Base-by-base conservation (phyloP, 768 basidiomycete species). In the Auriculariales sp. region DNA sequence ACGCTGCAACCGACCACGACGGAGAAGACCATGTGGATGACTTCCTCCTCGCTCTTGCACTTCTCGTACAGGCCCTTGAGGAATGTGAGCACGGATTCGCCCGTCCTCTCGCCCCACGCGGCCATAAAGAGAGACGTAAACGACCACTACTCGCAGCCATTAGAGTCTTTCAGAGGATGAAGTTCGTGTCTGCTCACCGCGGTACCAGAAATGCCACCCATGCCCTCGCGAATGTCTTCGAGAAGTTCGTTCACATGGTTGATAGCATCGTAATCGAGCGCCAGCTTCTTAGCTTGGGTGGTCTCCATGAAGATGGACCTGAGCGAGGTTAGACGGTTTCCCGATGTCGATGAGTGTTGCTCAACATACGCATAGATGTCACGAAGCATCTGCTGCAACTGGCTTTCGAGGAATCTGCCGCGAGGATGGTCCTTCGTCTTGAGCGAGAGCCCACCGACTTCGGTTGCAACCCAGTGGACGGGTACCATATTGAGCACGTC, bases 401-500 rank as follows among this genome's bases (percentile, higher is more conserved):
- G 61, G 24, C 65, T 58, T 39, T 66, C 68, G 1, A 64, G 66
- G 25, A 66, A 61, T 34, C 66, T 62, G 50, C 75, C 74, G 47
- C 63, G 63, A 60, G 66, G 45, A 54, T 56, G 70, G 27, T 62
- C 64, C 5, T 66, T 67, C 54, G 72, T 67, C 61, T 75, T 77
- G 33, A 74, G 55, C 11, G 67, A 57, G 44, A 81, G 63, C 3
- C 71, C 72, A 49, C 65, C 61, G 51, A 83, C 63, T 48, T 74
- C 59, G 28, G 73, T 66, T 9, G 72, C 71, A 27, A 79, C 67
- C 80, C 79, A 86, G 52, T 74, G 68, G 3, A 81, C 60, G 0
- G 83, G 76, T 32, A 81, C 51, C 25, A 70, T 58, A 53, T 85
- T 81, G 57, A 82, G 72, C 19, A 86, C 81, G 54, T 86, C 79